phyloP scores from a whole-genome alignment of 768 basidiomycete species.

The Chalciporus chontae region DNA sequence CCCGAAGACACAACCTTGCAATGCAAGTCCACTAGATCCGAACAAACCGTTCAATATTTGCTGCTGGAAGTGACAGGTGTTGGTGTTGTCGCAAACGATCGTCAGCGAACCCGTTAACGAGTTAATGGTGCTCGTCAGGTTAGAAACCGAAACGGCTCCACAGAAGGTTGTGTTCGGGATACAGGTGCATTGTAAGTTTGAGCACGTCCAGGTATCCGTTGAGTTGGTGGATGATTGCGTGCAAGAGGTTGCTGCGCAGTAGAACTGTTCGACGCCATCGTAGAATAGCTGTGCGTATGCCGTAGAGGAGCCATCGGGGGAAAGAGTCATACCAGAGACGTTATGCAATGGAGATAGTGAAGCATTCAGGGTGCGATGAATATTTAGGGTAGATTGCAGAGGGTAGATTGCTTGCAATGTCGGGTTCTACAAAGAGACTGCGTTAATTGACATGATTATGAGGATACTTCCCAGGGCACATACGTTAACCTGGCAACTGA shows the following conservation, averaged over 20 bases:
- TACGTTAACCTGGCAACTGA: constrained; percentile 83
- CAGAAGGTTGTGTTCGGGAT: constrained; percentile 70
- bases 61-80: constrained; percentile 79
- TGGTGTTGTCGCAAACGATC: constrained; percentile 62
- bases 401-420: constrained; percentile 79
- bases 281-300: constrained; percentile 75
- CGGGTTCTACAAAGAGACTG: constrained; percentile 55
- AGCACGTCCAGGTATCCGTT: constrained; percentile 63
- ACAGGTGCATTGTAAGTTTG: constrained; percentile 73
- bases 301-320: constrained; percentile 52
- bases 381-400: constrained; percentile 65
- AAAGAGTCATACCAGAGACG: constrained; percentile 22
- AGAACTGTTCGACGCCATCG: constrained; percentile 84
- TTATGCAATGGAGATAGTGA: constrained; percentile 57
- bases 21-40: constrained; percentile 64
- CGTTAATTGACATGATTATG: not conserved
- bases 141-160: constrained; percentile 42
- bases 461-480: constrained; percentile 25
- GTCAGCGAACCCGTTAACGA: constrained; percentile 58
- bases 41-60: constrained; percentile 62
- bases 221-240: constrained; percentile 46
- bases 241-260: constrained; percentile 72
- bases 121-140: constrained; percentile 65
- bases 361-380: constrained; percentile 72
- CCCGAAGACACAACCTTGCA: constrained; percentile 77